phyloP scores from a whole-genome alignment of 2,329 filamentous ascomycete species.

The Hypoxylon sp. region DNA sequence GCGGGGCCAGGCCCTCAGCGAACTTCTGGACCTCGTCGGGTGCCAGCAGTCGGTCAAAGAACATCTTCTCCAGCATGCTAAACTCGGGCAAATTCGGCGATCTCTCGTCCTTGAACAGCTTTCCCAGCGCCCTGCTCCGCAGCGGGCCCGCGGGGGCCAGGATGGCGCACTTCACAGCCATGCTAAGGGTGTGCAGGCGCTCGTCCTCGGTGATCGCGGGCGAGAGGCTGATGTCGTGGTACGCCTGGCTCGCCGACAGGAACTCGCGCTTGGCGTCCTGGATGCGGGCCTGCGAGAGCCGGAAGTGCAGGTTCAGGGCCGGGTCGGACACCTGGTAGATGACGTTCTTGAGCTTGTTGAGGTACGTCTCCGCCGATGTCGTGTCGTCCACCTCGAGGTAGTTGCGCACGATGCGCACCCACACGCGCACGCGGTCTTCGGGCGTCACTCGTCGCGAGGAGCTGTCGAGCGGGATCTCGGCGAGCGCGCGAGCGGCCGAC shows the following conservation, averaged over 20 bases:
- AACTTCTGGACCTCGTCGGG: constrained; percentile 90
- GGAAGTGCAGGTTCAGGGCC: constrained; percentile 85
- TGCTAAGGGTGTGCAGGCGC: constrained; percentile 84
- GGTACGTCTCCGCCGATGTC: constrained; percentile 84
- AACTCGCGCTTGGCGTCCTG: constrained; percentile 92
- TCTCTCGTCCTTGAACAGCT: constrained; percentile 94
- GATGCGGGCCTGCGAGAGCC: constrained; percentile 92
- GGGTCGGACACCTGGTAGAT: constrained; percentile 83
- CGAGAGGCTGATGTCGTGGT: constrained; percentile 88
- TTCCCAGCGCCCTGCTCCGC: constrained; percentile 82
- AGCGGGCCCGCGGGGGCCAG: constrained; percentile 91
- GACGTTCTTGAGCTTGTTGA: constrained; percentile 96
- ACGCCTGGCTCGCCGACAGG: constrained; percentile 87
- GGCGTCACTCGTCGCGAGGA: constrained; percentile 88
- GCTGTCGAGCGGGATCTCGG: constrained; percentile 88
- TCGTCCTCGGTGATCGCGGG: constrained; percentile 87
- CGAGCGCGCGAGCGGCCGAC: constrained; percentile 81
- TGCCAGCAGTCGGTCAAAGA: constrained; percentile 86
- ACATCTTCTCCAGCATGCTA: constrained; percentile 96
- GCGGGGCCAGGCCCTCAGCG: constrained; percentile 81
- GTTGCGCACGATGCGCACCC: constrained; percentile 94
- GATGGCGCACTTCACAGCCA: constrained; percentile 92
- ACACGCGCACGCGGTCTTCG: constrained; percentile 85
- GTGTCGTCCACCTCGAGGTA: constrained; percentile 96
- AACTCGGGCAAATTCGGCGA: constrained; percentile 82